A percentile compares a stretch with the other conserved stretches of the same genome.
Conservation (phyloP, 1,284 basidiomycete genomes). For the Hypsizygus ulmarius region DNA sequence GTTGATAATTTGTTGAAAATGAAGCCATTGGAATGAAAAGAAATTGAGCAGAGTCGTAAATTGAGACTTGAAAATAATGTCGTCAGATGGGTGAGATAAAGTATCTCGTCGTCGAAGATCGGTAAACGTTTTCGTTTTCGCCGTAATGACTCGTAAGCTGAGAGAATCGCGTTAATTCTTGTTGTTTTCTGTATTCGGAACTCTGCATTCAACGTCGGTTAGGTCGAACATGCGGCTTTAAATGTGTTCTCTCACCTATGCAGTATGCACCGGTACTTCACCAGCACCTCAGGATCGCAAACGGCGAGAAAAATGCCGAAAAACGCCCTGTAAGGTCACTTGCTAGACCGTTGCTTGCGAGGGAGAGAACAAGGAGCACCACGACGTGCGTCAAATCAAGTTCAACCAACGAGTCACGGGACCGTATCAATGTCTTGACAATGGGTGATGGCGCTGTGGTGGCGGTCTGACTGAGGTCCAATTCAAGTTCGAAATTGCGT, state of each 20-base stretch:
- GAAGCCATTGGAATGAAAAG: slow-evolving; percentile 14
- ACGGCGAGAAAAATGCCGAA: slow-evolving; percentile 15
- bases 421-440: too few species aligned
- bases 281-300: slow-evolving; percentile 16
- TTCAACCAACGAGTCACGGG: slow-evolving; percentile 22
- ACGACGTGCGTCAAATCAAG: slow-evolving; percentile 5
- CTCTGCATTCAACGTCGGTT: slow-evolving; percentile 7
- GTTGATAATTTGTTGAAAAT: slow-evolving; percentile 11
- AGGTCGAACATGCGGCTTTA: neutral
- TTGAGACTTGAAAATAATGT: slow-evolving; percentile 10
- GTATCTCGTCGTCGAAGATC: slow-evolving; percentile 15
- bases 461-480: too few species aligned
- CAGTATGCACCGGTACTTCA: slow-evolving; percentile 17
- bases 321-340: slow-evolving; percentile 17
- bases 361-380: slow-evolving; percentile 19
- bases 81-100: slow-evolving; percentile 10
- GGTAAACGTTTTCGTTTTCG: slow-evolving; percentile 12
- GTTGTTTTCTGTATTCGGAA: slow-evolving; percentile 19
- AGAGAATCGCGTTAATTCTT: slow-evolving; percentile 24
- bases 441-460: too few species aligned
- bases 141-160: slow-evolving; percentile 20
- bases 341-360: slow-evolving; percentile 16
- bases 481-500: too few species aligned
- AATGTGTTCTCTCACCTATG: slow-evolving; percentile 9
- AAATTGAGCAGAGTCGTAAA: slow-evolving; percentile 12